Percentiles rank a stretch among this genome's conserved stretches.
These are phyloP conservation scores for Anethum foeniculum DNA, from an alignment of 140 eudicot species.

Conservation along the genomic window DNA sequence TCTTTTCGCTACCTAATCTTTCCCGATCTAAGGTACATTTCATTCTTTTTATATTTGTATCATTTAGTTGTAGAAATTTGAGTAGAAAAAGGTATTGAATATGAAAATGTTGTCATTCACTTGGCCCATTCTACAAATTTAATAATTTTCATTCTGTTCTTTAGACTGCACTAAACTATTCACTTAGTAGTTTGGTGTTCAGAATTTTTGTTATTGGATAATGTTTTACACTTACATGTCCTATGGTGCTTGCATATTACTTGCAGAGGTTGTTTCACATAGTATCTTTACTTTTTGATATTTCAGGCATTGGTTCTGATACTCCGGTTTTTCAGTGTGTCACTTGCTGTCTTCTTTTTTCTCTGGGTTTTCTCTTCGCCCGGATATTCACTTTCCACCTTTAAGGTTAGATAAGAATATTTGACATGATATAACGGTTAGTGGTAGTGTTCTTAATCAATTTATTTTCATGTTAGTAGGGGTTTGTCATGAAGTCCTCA, in stretches of 20 bases:
- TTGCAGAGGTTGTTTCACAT: conserved; percentile 2
- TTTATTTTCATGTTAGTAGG: conserved; percentile 27
- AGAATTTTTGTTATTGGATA: neutral
- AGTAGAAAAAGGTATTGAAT: neutral
- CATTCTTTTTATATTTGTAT: neutral
- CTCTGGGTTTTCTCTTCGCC: conserved; percentile 72
- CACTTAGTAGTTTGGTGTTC: neutral
- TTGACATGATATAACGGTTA: neutral
- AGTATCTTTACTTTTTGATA: conserved; percentile 26
- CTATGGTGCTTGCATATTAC: neutral
- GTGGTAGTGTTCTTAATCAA: conserved; percentile 12
- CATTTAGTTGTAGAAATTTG: neutral
- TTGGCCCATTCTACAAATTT: neutral
- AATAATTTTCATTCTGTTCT: neutral
- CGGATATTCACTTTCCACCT: conserved; percentile 38
- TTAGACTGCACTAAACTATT: neutral
- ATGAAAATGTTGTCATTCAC: neutral
- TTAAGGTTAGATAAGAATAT: conserved; percentile 45
- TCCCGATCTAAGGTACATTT: conserved; percentile 61
- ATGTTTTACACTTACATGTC: neutral
- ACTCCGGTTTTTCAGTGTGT: conserved; percentile 77
- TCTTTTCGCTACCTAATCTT: conserved; percentile 77
- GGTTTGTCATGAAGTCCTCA: conserved; percentile 35
- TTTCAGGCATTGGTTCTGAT: conserved; percentile 91
- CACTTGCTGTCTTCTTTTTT: conserved; percentile 72